phyloP scores from a whole-genome alignment of 176 grass and related monocot genomes.

The Eragrostis nindensis region DNA sequence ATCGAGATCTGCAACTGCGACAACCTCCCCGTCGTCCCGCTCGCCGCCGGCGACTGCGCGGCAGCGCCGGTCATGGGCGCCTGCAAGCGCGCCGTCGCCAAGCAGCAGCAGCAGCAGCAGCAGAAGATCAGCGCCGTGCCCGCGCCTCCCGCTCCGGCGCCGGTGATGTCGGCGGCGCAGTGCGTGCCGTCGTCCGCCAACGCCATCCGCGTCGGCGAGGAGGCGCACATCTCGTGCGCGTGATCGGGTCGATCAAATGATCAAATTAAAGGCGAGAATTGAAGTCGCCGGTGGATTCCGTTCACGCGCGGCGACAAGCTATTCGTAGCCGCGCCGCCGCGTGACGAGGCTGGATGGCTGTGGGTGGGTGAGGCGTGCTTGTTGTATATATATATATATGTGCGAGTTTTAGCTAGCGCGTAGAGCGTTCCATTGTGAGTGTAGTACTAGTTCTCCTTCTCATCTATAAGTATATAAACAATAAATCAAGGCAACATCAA shows the following conservation, averaged over 20 bases:
- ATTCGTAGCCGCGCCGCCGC: not conserved
- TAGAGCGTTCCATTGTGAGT: no score
- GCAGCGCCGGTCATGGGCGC: not conserved
- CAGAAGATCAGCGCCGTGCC: not conserved
- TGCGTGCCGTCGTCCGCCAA: slow-evolving; percentile 22
- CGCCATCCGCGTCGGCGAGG: slow-evolving; percentile 54
- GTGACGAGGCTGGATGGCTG: not conserved
- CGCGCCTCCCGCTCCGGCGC: not conserved
- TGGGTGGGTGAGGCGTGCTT: not conserved
- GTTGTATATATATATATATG: no score
- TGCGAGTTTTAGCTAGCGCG: not conserved
- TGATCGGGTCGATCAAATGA: no score
- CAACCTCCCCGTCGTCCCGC: slow-evolving; percentile 72
- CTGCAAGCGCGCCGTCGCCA: slow-evolving; percentile 55
- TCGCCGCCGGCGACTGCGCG: slow-evolving; percentile 23
- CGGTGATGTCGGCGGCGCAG: not conserved
- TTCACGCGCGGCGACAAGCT: not conserved
- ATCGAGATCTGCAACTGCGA: slow-evolving; percentile 96
- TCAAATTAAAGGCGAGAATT: not conserved
- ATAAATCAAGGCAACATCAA: not conserved
- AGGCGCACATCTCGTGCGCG: slow-evolving; percentile 69
- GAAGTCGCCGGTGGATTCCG: no score
- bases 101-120: slow-evolving; percentile 41
- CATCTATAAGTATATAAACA: not conserved
- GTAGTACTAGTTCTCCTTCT: not conserved